phyloP scores from a whole-genome alignment of 2,329 filamentous ascomycete genomes.

The Fusarium sp. region DNA sequence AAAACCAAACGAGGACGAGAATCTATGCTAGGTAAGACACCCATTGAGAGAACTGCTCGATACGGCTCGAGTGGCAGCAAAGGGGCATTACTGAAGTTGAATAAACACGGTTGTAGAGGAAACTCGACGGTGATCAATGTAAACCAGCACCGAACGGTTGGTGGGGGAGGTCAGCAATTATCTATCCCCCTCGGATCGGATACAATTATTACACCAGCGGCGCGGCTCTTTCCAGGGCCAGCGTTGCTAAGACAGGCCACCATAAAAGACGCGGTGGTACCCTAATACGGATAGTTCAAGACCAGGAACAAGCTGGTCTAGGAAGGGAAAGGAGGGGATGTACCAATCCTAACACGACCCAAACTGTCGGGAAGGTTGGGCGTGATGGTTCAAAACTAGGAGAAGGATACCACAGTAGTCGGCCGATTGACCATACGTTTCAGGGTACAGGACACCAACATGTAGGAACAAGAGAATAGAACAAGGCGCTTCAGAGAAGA shows the following conservation, averaged over 20 bases:
- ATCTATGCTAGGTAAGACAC: conserved; percentile 63
- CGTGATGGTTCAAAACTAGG: conserved; percentile 31
- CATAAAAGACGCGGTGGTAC: conserved; percentile 40
- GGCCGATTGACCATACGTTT: conserved; percentile 25
- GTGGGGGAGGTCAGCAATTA: conserved; percentile 41
- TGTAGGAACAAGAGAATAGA: conserved; percentile 21
- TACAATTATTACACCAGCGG: conserved; percentile 45
- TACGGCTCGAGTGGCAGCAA: conserved; percentile 42
- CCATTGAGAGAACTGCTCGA: conserved; percentile 61
- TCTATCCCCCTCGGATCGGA: conserved; percentile 41
- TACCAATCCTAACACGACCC: conserved; percentile 48
- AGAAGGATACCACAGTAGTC: conserved; percentile 33
- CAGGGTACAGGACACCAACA: conserved; percentile 13
- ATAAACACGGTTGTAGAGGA: conserved; percentile 26
- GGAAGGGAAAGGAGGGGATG: conserved; percentile 39
- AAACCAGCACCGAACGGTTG: conserved; percentile 21
- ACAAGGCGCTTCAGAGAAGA: conserved; percentile 11
- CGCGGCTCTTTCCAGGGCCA: conserved; percentile 37
- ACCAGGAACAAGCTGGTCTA: conserved; percentile 44
- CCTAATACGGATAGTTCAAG: conserved; percentile 43
- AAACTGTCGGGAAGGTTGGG: conserved; percentile 45
- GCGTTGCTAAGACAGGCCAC: conserved; percentile 44
- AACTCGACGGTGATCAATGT: conserved; percentile 31
- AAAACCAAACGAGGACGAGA: conserved; percentile 61
- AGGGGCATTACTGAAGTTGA: conserved; percentile 39